Conservation (phyloP, 148 eudicot species). For the Persicaria maculosa region DNA sequence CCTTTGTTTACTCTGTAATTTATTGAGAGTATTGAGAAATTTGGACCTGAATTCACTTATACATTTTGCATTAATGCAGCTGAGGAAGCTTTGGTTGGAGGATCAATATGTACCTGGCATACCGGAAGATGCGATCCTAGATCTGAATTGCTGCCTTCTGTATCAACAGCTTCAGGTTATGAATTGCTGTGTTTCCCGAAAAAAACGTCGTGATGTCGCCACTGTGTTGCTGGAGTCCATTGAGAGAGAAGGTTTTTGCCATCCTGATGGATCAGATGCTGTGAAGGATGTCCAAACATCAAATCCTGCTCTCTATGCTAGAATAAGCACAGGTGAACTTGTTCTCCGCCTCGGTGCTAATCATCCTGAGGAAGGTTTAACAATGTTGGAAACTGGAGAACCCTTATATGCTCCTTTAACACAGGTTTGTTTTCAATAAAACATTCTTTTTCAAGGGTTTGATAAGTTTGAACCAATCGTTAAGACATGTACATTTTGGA, state of each 20-base stretch:
- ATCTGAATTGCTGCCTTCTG: conserved; percentile 72
- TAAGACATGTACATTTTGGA: conserved; percentile 11
- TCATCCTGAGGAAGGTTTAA: conserved; percentile 43
- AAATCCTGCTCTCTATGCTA: conserved; percentile 52
- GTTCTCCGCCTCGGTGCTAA: conserved; percentile 77
- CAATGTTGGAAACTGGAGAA: conserved; percentile 89
- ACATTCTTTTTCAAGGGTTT: conserved; percentile 6
- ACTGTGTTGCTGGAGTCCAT: conserved; percentile 54
- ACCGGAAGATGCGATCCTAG: conserved; percentile 66
- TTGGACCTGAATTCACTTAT: neutral
- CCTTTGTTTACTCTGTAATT: neutral
- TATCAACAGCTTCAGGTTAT: conserved; percentile 94
- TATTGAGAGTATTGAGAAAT: neutral
- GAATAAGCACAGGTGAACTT: conserved; percentile 57
- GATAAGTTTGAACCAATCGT: conserved; percentile 10
- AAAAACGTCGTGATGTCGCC: conserved; percentile 58
- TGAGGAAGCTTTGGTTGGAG: conserved; percentile 88
- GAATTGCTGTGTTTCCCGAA: conserved; percentile 90
- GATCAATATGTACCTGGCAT: conserved; percentile 81
- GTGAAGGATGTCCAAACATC: conserved; percentile 28
- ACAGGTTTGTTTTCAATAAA: conserved; percentile 45
- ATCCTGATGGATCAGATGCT: conserved; percentile 41
- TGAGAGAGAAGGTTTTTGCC: conserved; percentile 34
- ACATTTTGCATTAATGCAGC: conserved; percentile 39
- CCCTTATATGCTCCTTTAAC: conserved; percentile 74